phyloP scores from a whole-genome alignment of 345 rosid genomes.

The Nephelium lappaceum region DNA sequence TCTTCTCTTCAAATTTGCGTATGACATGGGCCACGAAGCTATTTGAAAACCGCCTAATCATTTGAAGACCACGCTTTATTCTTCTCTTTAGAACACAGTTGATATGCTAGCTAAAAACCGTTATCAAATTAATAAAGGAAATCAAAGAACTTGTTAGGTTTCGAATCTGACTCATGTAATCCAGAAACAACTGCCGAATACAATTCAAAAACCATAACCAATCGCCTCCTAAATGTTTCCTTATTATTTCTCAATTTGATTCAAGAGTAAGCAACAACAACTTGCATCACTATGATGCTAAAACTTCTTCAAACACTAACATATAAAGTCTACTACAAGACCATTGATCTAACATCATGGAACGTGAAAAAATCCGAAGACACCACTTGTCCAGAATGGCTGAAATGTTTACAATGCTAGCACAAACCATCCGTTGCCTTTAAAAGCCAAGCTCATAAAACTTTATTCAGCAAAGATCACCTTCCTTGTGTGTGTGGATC shows the following conservation, averaged over 20 bases:
- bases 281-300: no score
- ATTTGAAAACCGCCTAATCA: background rate
- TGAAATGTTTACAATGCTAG: background rate
- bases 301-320: background rate
- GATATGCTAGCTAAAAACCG: no score
- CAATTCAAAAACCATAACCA: background rate
- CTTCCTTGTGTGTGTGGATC: slow-evolving; percentile 61
- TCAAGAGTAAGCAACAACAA: background rate
- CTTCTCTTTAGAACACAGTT: no score
- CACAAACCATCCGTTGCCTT: background rate
- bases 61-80: background rate
- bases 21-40: background rate
- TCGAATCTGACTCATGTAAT: no score
- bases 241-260: no score
- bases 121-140: no score
- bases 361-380: background rate
- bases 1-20: background rate
- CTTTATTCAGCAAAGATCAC: slow-evolving; percentile 35
- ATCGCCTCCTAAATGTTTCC: no score
- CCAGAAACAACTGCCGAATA: background rate
- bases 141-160: no score
- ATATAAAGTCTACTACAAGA: background rate
- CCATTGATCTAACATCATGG: background rate
- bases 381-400: background rate
- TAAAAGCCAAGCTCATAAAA: background rate